Conservation (phyloP, 2,329 filamentous ascomycete genomes). For the Hypoxylon sp. region DNA sequence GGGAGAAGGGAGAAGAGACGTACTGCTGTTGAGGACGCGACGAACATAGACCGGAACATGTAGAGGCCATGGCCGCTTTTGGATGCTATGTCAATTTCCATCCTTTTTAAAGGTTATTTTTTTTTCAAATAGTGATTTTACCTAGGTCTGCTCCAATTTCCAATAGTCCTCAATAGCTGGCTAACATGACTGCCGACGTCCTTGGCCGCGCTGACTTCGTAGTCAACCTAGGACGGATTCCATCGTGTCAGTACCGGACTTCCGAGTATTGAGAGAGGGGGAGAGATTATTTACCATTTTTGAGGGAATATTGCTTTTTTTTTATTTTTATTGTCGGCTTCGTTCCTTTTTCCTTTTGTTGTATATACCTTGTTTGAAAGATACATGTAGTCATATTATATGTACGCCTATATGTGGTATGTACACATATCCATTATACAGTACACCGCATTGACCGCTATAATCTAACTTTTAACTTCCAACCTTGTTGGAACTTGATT, state of each 20-base stretch:
- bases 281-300: conserved; percentile 26
- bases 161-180: conserved; percentile 40
- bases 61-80: conserved; percentile 43
- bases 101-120: conserved; percentile 1
- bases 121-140: background rate
- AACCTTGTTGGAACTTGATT: too few relatives aligned
- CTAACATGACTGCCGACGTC: conserved; percentile 38
- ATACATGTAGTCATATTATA: background rate
- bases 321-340: too few relatives aligned
- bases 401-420: background rate
- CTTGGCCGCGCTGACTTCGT: conserved; percentile 29
- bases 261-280: background rate
- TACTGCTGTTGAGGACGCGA: conserved; percentile 41
- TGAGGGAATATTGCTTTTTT: conserved; percentile 9
- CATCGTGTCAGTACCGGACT: conserved; percentile 7
- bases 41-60: conserved; percentile 47
- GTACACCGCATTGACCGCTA: conserved; percentile 10
- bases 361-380: background rate
- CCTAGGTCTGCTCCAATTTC: conserved; percentile 45
- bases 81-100: background rate
- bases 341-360: background rate
- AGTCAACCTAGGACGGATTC: conserved; percentile 27
- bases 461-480: background rate
- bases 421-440: background rate
- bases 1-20: conserved; percentile 13